Percentiles rank a stretch among this genome's conserved stretches.
Evolutionary conservation across 2,329 filamentous ascomycete species (phyloP).

Genomic region (Alternaria infectoria): DNA sequence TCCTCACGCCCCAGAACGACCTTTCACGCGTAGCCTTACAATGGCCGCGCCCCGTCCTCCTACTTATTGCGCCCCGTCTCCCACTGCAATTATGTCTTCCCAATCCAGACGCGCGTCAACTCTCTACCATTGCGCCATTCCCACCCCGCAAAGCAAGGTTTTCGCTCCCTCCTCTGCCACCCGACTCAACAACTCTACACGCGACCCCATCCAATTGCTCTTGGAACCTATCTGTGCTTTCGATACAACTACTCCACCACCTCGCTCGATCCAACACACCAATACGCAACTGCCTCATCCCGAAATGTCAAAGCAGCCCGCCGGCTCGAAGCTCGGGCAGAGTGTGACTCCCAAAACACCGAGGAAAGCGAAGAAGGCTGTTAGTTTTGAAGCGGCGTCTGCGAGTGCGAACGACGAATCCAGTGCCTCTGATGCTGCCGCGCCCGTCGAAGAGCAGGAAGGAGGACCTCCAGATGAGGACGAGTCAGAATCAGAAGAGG

Average conservation of each 20-base stretch:
- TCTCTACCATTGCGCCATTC: not conserved
- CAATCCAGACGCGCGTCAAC: not conserved
- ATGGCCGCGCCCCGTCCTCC: not conserved
- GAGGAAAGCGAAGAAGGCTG: not conserved
- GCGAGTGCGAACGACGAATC: not conserved
- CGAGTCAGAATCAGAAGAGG: not conserved
- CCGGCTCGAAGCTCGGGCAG: not conserved
- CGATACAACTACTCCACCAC: not conserved
- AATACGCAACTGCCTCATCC: not conserved
- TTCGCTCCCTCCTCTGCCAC: not conserved
- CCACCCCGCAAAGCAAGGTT: not conserved
- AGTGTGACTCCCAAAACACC: conserved; percentile 7
- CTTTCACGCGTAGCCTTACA: conserved; percentile 3
- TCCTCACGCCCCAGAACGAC: not conserved
- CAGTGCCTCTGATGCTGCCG: not conserved
- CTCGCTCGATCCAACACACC: not conserved
- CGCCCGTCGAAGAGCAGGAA: not conserved
- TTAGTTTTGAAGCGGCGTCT: not conserved
- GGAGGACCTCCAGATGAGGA: not conserved
- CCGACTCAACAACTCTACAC: not conserved
- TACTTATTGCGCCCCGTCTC: conserved; percentile 3
- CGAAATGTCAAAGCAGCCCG: conserved; percentile 12
- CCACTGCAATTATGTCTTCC: not conserved
- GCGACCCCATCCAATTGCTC: not conserved
- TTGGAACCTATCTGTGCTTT: not conserved